These are phyloP conservation scores for Colletotrichum eremochloae DNA, from an alignment of 2,329 filamentous ascomycete species.

Conservation along the genomic window DNA sequence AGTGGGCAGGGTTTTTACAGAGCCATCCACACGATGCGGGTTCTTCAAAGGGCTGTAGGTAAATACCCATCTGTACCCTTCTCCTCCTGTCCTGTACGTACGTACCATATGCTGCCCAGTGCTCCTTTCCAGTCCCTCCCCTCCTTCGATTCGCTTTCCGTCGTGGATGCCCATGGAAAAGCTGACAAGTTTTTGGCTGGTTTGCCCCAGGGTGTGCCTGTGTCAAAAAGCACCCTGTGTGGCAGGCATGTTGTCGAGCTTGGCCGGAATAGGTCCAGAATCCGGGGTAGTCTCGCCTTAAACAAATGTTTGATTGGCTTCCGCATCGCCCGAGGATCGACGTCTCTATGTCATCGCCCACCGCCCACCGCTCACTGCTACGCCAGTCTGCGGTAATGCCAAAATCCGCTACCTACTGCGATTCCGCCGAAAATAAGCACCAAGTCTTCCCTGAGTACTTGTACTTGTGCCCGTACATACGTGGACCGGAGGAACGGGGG, in stretches of 20 bases:
- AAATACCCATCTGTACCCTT: neutral
- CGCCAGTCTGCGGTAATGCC: slow-evolving; percentile 3
- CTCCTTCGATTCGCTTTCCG: too few relatives aligned
- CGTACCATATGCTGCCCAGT: slow-evolving; percentile 13
- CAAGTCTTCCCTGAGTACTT: neutral
- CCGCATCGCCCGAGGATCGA: slow-evolving; percentile 24
- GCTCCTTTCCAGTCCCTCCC: neutral
- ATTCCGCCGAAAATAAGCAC: neutral
- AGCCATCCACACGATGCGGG: neutral
- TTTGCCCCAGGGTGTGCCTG: slow-evolving; percentile 12
- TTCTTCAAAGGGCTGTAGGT: neutral
- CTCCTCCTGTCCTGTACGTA: neutral
- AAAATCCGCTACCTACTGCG: neutral
- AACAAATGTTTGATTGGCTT: slow-evolving; percentile 29
- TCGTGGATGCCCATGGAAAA: neutral
- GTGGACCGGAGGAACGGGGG: neutral
- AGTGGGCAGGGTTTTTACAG: slow-evolving; percentile 7
- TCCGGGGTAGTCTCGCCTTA: slow-evolving; percentile 35
- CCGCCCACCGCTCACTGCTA: slow-evolving; percentile 14
- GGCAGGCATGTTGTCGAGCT: slow-evolving; percentile 23
- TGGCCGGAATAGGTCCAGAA: slow-evolving; percentile 37
- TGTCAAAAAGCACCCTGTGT: neutral
- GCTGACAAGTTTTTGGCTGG: neutral
- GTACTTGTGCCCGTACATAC: neutral
- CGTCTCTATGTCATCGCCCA: slow-evolving; percentile 40